A percentile compares a stretch with the other conserved stretches of the same genome.
Conservation (phyloP, 306 rosid species). For the Luffa aegyptiaca region DNA sequence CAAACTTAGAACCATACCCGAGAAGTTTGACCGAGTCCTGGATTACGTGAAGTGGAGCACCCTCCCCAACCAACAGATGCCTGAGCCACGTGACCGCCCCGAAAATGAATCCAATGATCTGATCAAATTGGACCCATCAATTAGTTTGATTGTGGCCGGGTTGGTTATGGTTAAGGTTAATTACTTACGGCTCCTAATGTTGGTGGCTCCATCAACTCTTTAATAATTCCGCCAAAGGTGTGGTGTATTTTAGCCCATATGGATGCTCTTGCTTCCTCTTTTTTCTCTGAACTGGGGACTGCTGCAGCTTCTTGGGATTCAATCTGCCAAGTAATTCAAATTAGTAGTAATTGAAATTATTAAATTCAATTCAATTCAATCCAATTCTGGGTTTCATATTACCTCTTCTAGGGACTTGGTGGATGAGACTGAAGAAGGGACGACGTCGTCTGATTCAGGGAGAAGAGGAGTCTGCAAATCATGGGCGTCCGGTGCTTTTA, state of each 20-base stretch:
- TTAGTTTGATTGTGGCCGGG: no score
- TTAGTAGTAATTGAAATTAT: no score
- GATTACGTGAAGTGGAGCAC: conserved; percentile 67
- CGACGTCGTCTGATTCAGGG: not conserved
- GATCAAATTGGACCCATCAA: not conserved
- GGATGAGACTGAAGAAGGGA: not conserved
- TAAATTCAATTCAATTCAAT: no score
- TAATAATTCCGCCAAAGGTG: conserved; percentile 19
- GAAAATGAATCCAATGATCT: conserved; percentile 61
- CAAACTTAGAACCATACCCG: conserved; percentile 39
- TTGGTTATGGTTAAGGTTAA: no score
- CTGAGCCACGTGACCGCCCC: conserved; percentile 59
- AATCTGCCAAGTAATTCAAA: not conserved
- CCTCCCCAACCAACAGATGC: conserved; percentile 42
- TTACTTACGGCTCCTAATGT: conserved; percentile 67
- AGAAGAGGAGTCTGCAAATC: conserved; percentile 40
- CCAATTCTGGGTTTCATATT: no score
- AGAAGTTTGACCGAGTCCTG: conserved; percentile 47
- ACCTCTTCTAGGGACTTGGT: not conserved
- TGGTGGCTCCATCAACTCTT: conserved; percentile 74
- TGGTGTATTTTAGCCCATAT: conserved; percentile 23
- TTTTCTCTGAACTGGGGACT: not conserved
- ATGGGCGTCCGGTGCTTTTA: conserved; percentile 24
- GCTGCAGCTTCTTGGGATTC: not conserved
- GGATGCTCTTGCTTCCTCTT: not conserved